phyloP scores from a whole-genome alignment of 1,284 basidiomycete genomes.

The Anthracocystis setariae region DNA sequence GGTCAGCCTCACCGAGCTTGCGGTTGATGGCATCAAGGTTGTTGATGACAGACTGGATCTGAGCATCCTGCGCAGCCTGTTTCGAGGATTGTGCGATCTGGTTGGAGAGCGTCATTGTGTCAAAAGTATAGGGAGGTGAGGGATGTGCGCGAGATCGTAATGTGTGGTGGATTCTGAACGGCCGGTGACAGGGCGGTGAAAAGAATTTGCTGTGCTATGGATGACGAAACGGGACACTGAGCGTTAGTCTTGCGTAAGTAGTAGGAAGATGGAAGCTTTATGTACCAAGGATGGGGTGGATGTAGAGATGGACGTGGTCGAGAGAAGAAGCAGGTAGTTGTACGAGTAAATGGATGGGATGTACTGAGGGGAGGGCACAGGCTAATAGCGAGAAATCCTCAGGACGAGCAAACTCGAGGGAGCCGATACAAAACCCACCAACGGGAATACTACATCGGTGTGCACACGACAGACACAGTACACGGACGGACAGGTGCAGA shows the following conservation, averaged over 20 bases:
- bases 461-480: too few species aligned
- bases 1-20: constrained; percentile 59
- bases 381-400: too few species aligned
- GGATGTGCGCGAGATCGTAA: background rate
- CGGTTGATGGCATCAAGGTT: constrained; percentile 63
- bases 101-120: constrained; percentile 28
- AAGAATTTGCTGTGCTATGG: too few species aligned
- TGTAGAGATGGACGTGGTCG: constrained; percentile 6
- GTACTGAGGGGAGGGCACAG: background rate
- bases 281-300: background rate
- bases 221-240: too few species aligned
- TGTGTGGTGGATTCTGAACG: background rate
- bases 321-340: background rate
- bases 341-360: background rate
- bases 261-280: too few species aligned
- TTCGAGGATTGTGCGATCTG: constrained; percentile 44
- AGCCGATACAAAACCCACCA: constrained; percentile 1
- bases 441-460: too few species aligned
- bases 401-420: background rate
- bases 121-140: background rate
- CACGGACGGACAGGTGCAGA: background rate
- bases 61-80: constrained; percentile 45
- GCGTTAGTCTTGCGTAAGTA: too few species aligned
- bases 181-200: too few species aligned
- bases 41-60: constrained; percentile 43